Conservation (phyloP, 208 protist species). For the Trypanosoma platydactyli region DNA sequence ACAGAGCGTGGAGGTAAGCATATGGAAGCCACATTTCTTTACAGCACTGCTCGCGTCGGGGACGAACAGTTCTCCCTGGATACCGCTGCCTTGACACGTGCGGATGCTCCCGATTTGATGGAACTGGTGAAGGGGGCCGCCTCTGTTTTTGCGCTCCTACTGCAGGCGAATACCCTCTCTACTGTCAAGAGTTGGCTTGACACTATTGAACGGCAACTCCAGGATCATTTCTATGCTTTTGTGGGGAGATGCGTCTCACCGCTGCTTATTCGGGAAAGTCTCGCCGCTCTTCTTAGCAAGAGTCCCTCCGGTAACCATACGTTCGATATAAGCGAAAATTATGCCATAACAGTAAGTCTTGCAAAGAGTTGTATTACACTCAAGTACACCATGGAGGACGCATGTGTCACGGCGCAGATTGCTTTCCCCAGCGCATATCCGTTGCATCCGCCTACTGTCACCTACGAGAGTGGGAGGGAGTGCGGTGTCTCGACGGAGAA, state of each 20-base stretch:
- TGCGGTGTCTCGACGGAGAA: slow-evolving; percentile 75
- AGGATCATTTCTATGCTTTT: slow-evolving; percentile 62
- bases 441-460: slow-evolving; percentile 55
- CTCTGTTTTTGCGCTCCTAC: slow-evolving; percentile 70
- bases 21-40: slow-evolving; percentile 72
- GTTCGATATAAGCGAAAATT: slow-evolving; percentile 70
- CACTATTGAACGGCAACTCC: slow-evolving; percentile 73
- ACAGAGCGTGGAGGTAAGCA: slow-evolving; percentile 37
- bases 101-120: slow-evolving; percentile 47
- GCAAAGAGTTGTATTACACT: slow-evolving; percentile 56
- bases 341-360: slow-evolving; percentile 64
- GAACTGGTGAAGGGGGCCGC: slow-evolving; percentile 80
- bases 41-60: slow-evolving; percentile 24
- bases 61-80: slow-evolving; percentile 41
- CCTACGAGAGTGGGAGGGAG: slow-evolving; percentile 52
- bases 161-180: slow-evolving; percentile 53
- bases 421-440: slow-evolving; percentile 73
- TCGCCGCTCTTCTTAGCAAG: slow-evolving; percentile 69
- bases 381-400: slow-evolving; percentile 86
- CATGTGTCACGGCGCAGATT: slow-evolving; percentile 65
- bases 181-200: slow-evolving; percentile 79
- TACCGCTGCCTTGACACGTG: slow-evolving; percentile 61
- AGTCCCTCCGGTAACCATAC: slow-evolving; percentile 56
- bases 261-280: slow-evolving; percentile 71
- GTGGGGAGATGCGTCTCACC: slow-evolving; percentile 71